These are phyloP conservation scores for Phaeosphaeria sp. DNA, from an alignment of 2,329 filamentous ascomycete genomes.

Conservation along the genomic window DNA sequence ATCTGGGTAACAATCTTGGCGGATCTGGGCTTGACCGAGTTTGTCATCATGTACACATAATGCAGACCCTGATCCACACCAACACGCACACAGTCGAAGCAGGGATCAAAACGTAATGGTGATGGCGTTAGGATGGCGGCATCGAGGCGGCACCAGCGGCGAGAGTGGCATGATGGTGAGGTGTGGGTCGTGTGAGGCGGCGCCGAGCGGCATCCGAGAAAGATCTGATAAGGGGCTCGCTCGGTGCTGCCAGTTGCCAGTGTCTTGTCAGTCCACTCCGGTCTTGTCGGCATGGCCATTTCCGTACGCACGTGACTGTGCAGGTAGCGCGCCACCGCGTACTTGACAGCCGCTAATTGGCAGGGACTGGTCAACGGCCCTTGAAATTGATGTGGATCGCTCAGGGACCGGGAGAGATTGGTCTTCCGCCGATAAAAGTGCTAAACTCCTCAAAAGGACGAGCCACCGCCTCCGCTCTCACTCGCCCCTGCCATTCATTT, in stretches of 20 bases:
- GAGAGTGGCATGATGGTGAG: slow-evolving; percentile 12
- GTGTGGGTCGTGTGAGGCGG: slow-evolving; percentile 12
- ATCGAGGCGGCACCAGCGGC: not conserved
- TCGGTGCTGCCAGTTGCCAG: too few species aligned
- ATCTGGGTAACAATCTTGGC: not conserved
- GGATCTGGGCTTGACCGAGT: not conserved
- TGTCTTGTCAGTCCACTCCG: slow-evolving; percentile 13
- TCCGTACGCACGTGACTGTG: not conserved
- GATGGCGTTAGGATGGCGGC: not conserved
- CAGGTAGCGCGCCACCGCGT: not conserved
- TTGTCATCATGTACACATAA: not conserved
- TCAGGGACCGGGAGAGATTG: slow-evolving; percentile 17
- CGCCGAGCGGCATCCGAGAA: slow-evolving; percentile 1
- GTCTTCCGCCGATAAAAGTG: slow-evolving; percentile 11
- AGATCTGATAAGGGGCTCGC: slow-evolving; percentile 9
- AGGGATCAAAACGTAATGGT: not conserved
- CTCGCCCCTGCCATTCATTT: slow-evolving; percentile 9
- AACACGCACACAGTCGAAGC: not conserved
- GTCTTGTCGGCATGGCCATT: not conserved
- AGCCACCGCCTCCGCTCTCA: slow-evolving; percentile 5
- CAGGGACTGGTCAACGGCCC: not conserved
- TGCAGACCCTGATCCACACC: not conserved
- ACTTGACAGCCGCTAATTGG: slow-evolving; percentile 3
- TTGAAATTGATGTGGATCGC: slow-evolving; percentile 6
- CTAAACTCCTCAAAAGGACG: slow-evolving; percentile 10